These are phyloP conservation scores for Sclerotinia nivalis DNA, from an alignment of 2,329 filamentous ascomycete species.

Conservation along the genomic window DNA sequence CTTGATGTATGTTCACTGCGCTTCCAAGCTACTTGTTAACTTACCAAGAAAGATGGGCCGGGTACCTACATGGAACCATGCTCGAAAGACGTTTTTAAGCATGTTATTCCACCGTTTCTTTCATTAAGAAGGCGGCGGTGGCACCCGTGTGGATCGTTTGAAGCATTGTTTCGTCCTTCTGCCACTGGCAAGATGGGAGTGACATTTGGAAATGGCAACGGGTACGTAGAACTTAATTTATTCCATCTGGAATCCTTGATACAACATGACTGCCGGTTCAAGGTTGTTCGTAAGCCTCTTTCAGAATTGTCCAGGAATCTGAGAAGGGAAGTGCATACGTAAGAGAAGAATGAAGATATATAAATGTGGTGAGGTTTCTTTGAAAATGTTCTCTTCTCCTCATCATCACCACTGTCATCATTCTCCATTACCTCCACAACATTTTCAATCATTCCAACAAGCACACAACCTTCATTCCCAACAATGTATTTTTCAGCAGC, in stretches of 20 bases:
- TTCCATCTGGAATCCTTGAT: not conserved
- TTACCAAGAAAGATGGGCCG: not conserved
- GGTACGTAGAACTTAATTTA: slow-evolving; percentile 1
- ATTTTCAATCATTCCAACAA: not conserved
- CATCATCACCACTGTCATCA: not conserved
- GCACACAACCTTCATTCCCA: not conserved
- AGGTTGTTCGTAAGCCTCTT: slow-evolving; percentile 3
- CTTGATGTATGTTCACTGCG: not conserved
- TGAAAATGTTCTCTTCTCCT: not conserved
- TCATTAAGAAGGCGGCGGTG: not conserved
- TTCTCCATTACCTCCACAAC: not conserved
- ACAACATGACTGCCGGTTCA: not conserved
- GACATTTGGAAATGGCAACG: not conserved
- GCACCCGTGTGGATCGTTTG: not conserved
- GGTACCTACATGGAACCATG: not conserved
- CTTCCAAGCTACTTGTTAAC: not conserved
- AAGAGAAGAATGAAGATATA: not conserved
- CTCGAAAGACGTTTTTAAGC: not conserved
- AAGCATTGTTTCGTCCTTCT: not conserved
- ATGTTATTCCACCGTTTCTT: not conserved
- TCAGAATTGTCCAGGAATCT: not conserved
- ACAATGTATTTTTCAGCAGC: slow-evolving; percentile 6
- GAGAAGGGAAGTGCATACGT: not conserved
- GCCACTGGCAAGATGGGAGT: not conserved
- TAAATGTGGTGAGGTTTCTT: not conserved